phyloP scores from a whole-genome alignment of 2,329 filamentous ascomycete genomes.

The Fusarium guadeloupense region DNA sequence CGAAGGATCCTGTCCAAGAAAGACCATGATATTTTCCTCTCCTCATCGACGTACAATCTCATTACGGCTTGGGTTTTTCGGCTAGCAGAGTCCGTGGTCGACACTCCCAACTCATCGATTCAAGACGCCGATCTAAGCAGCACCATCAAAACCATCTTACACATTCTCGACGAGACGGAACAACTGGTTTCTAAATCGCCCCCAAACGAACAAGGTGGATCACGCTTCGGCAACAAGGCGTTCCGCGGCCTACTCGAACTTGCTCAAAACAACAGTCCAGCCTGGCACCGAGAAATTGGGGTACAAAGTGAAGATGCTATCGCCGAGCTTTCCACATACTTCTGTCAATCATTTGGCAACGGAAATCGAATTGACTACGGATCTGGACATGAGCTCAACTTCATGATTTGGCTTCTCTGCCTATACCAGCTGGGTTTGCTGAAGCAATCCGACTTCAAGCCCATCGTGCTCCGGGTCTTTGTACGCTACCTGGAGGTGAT shows the following conservation, averaged over 20 bases:
- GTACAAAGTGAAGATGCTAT: conserved; percentile 63
- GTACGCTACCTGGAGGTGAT: conserved; percentile 84
- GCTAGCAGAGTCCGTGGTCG: conserved; percentile 82
- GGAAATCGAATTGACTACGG: conserved; percentile 92
- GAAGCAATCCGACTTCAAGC: conserved; percentile 71
- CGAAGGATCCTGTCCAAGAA: conserved; percentile 82
- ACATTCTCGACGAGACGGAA: conserved; percentile 75
- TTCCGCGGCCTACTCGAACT: conserved; percentile 85
- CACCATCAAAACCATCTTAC: conserved; percentile 70
- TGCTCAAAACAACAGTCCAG: conserved; percentile 62
- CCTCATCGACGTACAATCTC: conserved; percentile 78
- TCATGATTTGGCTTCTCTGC: conserved; percentile 95
- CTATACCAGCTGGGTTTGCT: conserved; percentile 81
- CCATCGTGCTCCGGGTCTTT: conserved; percentile 81
- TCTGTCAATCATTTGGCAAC: conserved; percentile 87
- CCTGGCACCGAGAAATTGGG: conserved; percentile 72
- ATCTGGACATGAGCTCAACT: conserved; percentile 96
- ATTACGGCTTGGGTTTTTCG: conserved; percentile 87
- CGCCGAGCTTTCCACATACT: conserved; percentile 80
- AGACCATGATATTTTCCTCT: conserved; percentile 84
- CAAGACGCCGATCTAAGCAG: conserved; percentile 65
- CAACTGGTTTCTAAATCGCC: conserved; percentile 74
- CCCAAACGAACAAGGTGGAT: conserved; percentile 85
- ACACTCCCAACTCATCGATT: conserved; percentile 72
- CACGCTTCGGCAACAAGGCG: conserved; percentile 92